phyloP scores from a whole-genome alignment of 164 flowering plant species.

The Vitis rupestris region DNA sequence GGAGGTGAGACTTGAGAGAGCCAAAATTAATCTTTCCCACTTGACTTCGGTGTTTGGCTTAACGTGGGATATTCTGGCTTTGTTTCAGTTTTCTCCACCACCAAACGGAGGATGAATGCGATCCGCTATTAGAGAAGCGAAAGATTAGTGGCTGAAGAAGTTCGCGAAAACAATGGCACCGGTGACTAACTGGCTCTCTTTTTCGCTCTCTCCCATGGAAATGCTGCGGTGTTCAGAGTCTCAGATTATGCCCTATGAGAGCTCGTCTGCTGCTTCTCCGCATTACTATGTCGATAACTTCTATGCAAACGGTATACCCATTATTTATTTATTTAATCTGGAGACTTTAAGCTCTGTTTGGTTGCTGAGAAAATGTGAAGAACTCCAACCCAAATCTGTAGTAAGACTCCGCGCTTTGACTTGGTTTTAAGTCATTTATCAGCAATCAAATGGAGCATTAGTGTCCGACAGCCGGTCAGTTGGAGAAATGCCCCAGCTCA shows the following conservation, averaged over 20 bases:
- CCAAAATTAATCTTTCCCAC: neutral
- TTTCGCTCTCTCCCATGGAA: constrained; percentile 68
- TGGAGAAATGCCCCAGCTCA: neutral
- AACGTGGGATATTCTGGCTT: neutral
- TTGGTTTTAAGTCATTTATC: too few relatives aligned
- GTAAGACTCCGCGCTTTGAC: too few relatives aligned
- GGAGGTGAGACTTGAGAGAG: too few relatives aligned
- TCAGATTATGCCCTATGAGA: constrained; percentile 30
- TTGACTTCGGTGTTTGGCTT: neutral
- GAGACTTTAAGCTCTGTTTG: neutral
- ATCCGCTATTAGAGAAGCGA: neutral
- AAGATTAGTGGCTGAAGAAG: neutral
- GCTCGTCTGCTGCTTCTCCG: constrained; percentile 33
- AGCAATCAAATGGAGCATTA: too few relatives aligned
- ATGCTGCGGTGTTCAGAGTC: constrained; percentile 45
- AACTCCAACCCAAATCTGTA: too few relatives aligned
- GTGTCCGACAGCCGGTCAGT: too few relatives aligned
- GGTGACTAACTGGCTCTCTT: constrained; percentile 71
- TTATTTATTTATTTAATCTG: neutral
- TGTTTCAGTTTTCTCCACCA: neutral
- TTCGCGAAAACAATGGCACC: constrained; percentile 48
- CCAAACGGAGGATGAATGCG: neutral
- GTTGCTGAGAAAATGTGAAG: constrained; percentile 9
- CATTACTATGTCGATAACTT: constrained; percentile 50
- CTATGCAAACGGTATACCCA: constrained; percentile 32